Evolutionary conservation across 2,329 filamentous ascomycete species (phyloP).

Genomic region (Colletotrichum sp.): DNA sequence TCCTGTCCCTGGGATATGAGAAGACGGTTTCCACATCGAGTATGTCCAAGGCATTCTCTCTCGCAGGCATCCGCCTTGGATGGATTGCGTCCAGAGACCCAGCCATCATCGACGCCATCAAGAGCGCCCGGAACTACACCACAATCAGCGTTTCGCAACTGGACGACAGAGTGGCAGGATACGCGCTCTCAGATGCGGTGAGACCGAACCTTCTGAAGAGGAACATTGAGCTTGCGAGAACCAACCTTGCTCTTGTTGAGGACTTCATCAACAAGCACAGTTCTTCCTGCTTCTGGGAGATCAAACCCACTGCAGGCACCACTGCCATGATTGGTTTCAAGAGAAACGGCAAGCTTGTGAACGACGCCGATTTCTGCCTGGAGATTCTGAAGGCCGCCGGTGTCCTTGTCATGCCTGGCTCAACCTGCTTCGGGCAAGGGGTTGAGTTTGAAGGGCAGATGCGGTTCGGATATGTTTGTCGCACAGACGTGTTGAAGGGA

Average conservation of each 20-base stretch:
- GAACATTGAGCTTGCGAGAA: conserved; percentile 70
- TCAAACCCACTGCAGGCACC: conserved; percentile 77
- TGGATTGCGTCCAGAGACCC: conserved; percentile 76
- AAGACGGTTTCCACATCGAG: conserved; percentile 79
- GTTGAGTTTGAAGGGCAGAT: conserved; percentile 76
- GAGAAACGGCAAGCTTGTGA: conserved; percentile 63
- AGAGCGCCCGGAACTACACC: conserved; percentile 77
- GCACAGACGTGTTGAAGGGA: conserved; percentile 70
- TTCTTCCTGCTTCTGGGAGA: conserved; percentile 70
- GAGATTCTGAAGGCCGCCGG: conserved; percentile 70
- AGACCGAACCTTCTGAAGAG: conserved; percentile 51
- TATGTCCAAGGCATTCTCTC: conserved; percentile 85
- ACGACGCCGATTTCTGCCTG: conserved; percentile 74
- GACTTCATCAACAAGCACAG: conserved; percentile 69
- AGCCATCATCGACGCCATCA: conserved; percentile 66
- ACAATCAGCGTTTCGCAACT: conserved; percentile 84
- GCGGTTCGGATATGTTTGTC: conserved; percentile 76
- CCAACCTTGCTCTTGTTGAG: conserved; percentile 69
- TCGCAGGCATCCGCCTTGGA: conserved; percentile 81
- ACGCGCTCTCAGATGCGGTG: conserved; percentile 64
- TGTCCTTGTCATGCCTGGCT: conserved; percentile 77
- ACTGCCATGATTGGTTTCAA: conserved; percentile 78
- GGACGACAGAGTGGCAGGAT: conserved; percentile 78
- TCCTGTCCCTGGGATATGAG: conserved; percentile 73
- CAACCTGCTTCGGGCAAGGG: conserved; percentile 71